Evolutionary conservation across 371 early-diverging fungal genomes (phyloP).

Genomic region (Encephalitozoon romaleae): DNA sequence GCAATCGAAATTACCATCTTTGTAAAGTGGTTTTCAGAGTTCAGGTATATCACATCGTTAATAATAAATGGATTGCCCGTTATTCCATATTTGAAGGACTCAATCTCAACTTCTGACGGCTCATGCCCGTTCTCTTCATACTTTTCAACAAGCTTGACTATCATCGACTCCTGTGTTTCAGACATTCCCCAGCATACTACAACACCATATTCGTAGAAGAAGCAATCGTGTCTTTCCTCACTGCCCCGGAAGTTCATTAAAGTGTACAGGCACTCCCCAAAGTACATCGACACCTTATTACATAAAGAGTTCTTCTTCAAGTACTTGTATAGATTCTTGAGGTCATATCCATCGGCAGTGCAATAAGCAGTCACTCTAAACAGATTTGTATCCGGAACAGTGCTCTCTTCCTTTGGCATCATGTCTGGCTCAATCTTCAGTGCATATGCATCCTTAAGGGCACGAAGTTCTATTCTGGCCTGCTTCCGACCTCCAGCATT

Average conservation of each 20-base stretch:
- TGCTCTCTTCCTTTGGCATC: slow-evolving; percentile 27
- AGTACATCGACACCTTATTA: slow-evolving; percentile 57
- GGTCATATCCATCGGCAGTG: slow-evolving; percentile 59
- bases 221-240: slow-evolving; percentile 47
- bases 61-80: slow-evolving; percentile 56
- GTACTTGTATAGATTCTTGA: slow-evolving; percentile 53
- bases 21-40: slow-evolving; percentile 56
- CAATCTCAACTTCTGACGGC: slow-evolving; percentile 50
- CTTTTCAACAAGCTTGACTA: slow-evolving; percentile 54
- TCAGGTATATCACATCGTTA: slow-evolving; percentile 61
- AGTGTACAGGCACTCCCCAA: slow-evolving; percentile 60
- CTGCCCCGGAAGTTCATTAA: slow-evolving; percentile 18
- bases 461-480: slow-evolving; percentile 51
- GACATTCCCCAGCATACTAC: slow-evolving; percentile 60
- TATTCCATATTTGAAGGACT: slow-evolving; percentile 60
- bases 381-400: slow-evolving; percentile 47
- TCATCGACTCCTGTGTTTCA: slow-evolving; percentile 43
- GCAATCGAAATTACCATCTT: slow-evolving; percentile 62
- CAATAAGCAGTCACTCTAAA: slow-evolving; percentile 59
- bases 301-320: slow-evolving; percentile 46
- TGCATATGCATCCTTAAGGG: slow-evolving; percentile 57
- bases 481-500: slow-evolving; percentile 44
- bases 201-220: slow-evolving; percentile 60
- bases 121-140: slow-evolving; percentile 56
- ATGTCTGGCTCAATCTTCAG: slow-evolving; percentile 46